phyloP scores from a whole-genome alignment of 2,329 filamentous ascomycete species.

The Dryadomyces sulphureus region DNA sequence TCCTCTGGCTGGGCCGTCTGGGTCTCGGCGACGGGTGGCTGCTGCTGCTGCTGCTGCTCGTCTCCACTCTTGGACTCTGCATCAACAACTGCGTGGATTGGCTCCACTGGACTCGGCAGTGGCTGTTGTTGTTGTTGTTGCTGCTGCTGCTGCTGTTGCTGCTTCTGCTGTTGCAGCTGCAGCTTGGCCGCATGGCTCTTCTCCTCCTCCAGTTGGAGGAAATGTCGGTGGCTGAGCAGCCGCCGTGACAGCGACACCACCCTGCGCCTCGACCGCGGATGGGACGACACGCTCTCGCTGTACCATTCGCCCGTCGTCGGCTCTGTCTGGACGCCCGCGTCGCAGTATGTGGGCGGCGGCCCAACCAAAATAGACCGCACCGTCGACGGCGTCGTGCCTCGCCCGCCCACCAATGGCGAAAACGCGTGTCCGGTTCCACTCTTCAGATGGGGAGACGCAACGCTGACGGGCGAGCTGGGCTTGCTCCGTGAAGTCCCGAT shows the following conservation, averaged over 20 bases:
- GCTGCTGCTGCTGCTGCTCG: neutral
- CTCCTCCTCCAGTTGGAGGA: conserved; percentile 19
- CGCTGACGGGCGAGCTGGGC: conserved; percentile 33
- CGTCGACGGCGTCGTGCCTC: neutral
- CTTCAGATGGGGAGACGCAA: conserved; percentile 22
- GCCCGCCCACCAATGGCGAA: neutral
- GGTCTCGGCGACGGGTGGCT: neutral
- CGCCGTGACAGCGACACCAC: conserved; percentile 39
- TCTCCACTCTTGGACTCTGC: neutral
- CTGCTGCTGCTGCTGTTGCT: neutral
- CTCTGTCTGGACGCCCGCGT: conserved; percentile 40
- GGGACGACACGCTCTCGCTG: conserved; percentile 21
- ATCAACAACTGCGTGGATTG: neutral
- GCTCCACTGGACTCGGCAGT: neutral
- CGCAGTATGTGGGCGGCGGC: conserved; percentile 29
- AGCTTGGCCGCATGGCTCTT: conserved; percentile 20
- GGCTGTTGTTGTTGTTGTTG: neutral
- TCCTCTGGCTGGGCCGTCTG: conserved; percentile 9
- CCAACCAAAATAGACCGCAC: conserved; percentile 25
- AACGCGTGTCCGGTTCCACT: conserved; percentile 6
- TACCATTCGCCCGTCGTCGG: conserved; percentile 39
- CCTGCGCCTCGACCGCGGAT: conserved; percentile 27
- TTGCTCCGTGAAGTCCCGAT: conserved; percentile 38
- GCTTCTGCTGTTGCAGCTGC: conserved; percentile 9
- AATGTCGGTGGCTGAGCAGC: conserved; percentile 33